Percentiles rank a stretch among this genome's conserved stretches.
These are phyloP conservation scores for Nakazawaea ernobii DNA, from an alignment of 805 yeast species.

Conservation along the genomic window DNA sequence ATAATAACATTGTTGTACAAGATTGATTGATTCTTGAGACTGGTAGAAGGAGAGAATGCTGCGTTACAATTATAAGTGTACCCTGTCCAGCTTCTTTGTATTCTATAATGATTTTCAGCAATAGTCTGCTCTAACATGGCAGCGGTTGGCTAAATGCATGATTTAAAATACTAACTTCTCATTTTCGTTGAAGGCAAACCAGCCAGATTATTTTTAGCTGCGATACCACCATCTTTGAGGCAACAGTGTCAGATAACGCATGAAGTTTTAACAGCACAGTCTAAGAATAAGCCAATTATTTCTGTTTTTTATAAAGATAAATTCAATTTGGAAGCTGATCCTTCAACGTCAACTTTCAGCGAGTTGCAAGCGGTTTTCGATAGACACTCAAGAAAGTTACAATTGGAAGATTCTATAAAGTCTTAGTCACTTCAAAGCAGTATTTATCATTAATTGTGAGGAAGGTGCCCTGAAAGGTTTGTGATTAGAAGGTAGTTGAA, in stretches of 20 bases:
- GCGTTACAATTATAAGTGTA: too few species aligned
- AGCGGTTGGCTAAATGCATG: slow-evolving; percentile 1
- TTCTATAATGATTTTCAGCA: too few species aligned
- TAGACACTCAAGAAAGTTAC: slow-evolving; percentile 74
- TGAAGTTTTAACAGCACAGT: slow-evolving; percentile 45
- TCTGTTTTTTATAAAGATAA: slow-evolving; percentile 82
- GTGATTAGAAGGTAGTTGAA: too few species aligned
- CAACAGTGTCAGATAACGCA: slow-evolving; percentile 56
- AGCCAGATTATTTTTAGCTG: slow-evolving; percentile 72
- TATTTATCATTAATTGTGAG: not conserved
- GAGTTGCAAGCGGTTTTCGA: slow-evolving; percentile 69
- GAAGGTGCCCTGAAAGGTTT: too few species aligned
- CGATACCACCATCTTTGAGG: slow-evolving; percentile 73
- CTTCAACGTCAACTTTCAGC: slow-evolving; percentile 43
- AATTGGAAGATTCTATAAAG: slow-evolving; percentile 66
- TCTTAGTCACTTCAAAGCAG: not conserved
- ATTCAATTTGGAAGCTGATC: slow-evolving; percentile 61
- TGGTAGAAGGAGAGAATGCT: too few species aligned
- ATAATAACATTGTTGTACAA: too few species aligned
- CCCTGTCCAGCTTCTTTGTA: too few species aligned
- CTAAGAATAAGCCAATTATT: slow-evolving; percentile 52
- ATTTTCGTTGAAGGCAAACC: slow-evolving; percentile 45
- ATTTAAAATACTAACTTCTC: not conserved
- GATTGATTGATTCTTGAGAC: too few species aligned
- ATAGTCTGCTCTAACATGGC: too few species aligned